These are phyloP conservation scores for Trametes villosa DNA, from an alignment of 768 basidiomycete genomes.

Conservation along the genomic window DNA sequence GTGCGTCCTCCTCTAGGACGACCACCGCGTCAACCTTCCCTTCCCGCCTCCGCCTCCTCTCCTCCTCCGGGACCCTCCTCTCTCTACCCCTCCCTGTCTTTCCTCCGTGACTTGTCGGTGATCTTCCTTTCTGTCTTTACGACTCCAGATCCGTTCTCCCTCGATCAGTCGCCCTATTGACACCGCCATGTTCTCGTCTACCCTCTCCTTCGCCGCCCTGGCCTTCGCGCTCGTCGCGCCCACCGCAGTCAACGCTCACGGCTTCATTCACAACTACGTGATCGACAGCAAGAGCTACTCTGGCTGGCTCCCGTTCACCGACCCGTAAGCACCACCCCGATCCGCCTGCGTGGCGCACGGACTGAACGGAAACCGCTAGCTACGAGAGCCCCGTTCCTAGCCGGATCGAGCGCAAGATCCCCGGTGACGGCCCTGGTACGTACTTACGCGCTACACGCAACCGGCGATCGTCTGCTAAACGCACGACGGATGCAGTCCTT, in stretches of 20 bases:
- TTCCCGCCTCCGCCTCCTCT: not conserved
- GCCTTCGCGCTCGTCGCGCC: slow-evolving; percentile 17
- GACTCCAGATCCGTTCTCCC: slow-evolving; percentile 21
- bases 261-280: slow-evolving; percentile 27
- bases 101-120: slow-evolving; percentile 12
- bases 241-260: slow-evolving; percentile 30
- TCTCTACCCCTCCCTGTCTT: slow-evolving; percentile 12
- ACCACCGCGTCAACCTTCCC: slow-evolving; percentile 22
- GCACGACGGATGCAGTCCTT: slow-evolving; percentile 15
- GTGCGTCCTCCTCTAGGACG: slow-evolving; percentile 13
- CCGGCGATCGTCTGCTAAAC: not conserved
- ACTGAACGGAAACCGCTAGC: slow-evolving; percentile 15
- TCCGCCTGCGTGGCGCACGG: not conserved
- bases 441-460: not conserved
- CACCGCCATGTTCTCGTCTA: slow-evolving; percentile 19
- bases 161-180: not conserved
- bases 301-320: slow-evolving; percentile 33
- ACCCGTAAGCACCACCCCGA: slow-evolving; percentile 28
- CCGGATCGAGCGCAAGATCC: slow-evolving; percentile 37
- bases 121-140: slow-evolving; percentile 20
- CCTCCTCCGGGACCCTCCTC: slow-evolving; percentile 1
- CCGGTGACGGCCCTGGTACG: slow-evolving; percentile 36
- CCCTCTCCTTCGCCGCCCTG: slow-evolving; percentile 9
- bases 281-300: slow-evolving; percentile 29
- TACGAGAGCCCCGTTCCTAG: slow-evolving; percentile 29